Base-by-base conservation (phyloP, 2,329 filamentous ascomycete genomes). In the Stachybotrys echinatus region DNA sequence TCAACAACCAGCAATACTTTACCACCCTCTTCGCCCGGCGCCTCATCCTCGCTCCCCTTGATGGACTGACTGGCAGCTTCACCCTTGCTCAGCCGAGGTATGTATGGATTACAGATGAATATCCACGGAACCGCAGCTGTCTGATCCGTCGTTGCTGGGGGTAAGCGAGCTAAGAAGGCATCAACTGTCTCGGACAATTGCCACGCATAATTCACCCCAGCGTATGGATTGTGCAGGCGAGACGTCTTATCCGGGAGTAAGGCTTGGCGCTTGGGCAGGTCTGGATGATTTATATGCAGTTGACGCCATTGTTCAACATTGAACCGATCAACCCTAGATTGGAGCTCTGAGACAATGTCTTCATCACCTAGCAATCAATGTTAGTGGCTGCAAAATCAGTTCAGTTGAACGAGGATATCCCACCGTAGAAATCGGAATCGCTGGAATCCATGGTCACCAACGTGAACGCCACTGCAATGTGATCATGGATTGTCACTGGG, bases 121-220 rank as follows among this genome's bases (percentile, higher is more conserved):
- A 95, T 89, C 87, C 88, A 94, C 0, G 78, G 77, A 3, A 77
- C 73, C 1, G 69, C 57, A 0, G 59, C 59, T 1, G 65, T 67
- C 4, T 68, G 63, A 3, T 72, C 65, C 1, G 84, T 88, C 2
- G 77, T 85, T 4, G 77, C 76, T 0, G 89, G 88, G 0, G 86
- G 85, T 0, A 92, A 72, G 8, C 89, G 82, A 8, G 69, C 52
- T 2, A 94, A 67, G 58, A 95, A 95, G 1, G 78, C 75, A 7
- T 79, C 66, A 2, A 87, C 68, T 0, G 77, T 78, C 61, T 92
- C 88, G 2, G 71, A 71, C 23, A 84, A 72, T 63, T 87, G 85
- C 73, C 85, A 83, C 22, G 79, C 83, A 53, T 74, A 74, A 4
- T 65, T 48, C 1, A 74, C 51, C 31, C 78, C 80, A 50, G 80